Base-by-base conservation (phyloP, 2,329 filamentous ascomycete genomes). In the Neopestalotiopsis clavispora region DNA sequence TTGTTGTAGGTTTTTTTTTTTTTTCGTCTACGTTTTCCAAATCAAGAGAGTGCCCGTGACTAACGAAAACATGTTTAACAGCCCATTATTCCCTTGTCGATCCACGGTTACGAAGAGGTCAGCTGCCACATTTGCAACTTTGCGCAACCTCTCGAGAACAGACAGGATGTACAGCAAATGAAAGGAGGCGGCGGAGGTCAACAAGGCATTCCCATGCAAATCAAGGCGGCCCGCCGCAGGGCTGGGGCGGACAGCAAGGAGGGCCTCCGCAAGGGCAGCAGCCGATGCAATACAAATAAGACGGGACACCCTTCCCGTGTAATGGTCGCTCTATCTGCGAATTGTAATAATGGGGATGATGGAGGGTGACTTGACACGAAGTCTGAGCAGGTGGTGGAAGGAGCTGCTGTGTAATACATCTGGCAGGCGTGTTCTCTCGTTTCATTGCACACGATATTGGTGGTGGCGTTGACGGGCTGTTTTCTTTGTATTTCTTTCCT, bases 61-160 rank as follows among this genome's bases (percentile, higher is more conserved):
- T 58, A 59, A 49, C 10, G 6, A 42, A 38, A 17, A 4, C n/a
- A 38, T 61, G 2, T 4, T 38, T 14, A 59, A 62, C 69, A 91
- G 87, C 92, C 92, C 63, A 79, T 95, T 60, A 84, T 95, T 32
- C 92, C 92, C 0, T 90, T 94, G 75, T 90, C 88, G 60, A 83
- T 91, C 72, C 85, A 88, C 69, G 89, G 89, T 67, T 90, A 91
- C 80, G 84, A 90, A 74, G 92, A 94, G 75, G 86, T 95, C 68
- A 83, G 85, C 69, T 95, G 92, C 83, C 86, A 89, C 75, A 90
- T 94, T 78, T 95, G 92, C 86, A 89, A 91, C 78, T 94, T 94
- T 78, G 86, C 89, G 71, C 91, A 95, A 78, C 89, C 89, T 10
- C 84, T 91, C 67, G 83, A 87, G 72, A 83, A 86, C 74, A 82